Conservation (phyloP, 345 rosid species). For the Draba incana region DNA sequence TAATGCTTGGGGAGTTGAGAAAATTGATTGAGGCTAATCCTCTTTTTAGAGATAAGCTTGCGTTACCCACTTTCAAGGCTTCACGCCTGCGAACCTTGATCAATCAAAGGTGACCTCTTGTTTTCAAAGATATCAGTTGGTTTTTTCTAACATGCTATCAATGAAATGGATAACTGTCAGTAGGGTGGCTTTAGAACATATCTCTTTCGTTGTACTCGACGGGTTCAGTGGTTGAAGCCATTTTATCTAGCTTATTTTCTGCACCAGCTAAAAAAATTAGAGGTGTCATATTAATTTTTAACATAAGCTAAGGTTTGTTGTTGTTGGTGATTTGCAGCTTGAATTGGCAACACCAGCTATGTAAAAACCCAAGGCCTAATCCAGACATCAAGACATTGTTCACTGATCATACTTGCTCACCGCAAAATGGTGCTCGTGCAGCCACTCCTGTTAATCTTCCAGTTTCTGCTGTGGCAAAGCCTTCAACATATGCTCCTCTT, state of each 20-base stretch:
- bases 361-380: slow-evolving; percentile 83
- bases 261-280: neutral
- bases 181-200: neutral
- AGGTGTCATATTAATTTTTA: slow-evolving; percentile 1
- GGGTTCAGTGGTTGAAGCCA: slow-evolving; percentile 8
- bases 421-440: slow-evolving; percentile 75
- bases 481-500: slow-evolving; percentile 62
- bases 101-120: slow-evolving; percentile 65
- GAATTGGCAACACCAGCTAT: slow-evolving; percentile 93
- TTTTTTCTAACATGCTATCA: neutral
- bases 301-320: slow-evolving; percentile 16
- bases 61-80: slow-evolving; percentile 62
- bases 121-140: neutral
- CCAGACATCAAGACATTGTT: slow-evolving; percentile 87
- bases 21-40: slow-evolving; percentile 87
- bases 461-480: slow-evolving; percentile 63
- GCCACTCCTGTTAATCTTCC: slow-evolving; percentile 56
- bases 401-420: slow-evolving; percentile 68
- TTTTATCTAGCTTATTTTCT: slow-evolving; percentile 7
- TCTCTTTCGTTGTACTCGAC: neutral
- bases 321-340: slow-evolving; percentile 51
- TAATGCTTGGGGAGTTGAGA: slow-evolving; percentile 72
- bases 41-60: slow-evolving; percentile 76
- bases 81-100: slow-evolving; percentile 81
- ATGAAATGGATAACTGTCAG: neutral